A percentile compares a stretch with the other conserved stretches of the same genome.
Conservation (phyloP, 2,329 filamentous ascomycete species). For the Zymoseptoria crescenta region DNA sequence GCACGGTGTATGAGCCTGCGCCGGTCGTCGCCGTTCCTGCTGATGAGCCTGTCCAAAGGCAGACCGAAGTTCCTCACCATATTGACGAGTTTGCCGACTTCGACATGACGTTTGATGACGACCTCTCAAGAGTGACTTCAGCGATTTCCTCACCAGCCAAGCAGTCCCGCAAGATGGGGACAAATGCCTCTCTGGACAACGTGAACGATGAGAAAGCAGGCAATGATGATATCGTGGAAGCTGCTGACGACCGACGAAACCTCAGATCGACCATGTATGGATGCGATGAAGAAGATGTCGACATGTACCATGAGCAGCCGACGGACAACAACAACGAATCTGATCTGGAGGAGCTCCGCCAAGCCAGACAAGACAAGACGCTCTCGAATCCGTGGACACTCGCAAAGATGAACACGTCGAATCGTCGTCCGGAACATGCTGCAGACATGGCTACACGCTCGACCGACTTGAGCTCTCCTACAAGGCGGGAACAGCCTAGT, state of each 20-base stretch:
- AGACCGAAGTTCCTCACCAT: neutral
- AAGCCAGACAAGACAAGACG: constrained; percentile 26
- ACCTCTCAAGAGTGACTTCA: neutral
- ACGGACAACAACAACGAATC: constrained; percentile 10
- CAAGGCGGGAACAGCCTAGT: neutral
- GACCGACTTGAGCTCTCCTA: constrained; percentile 8
- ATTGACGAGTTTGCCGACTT: neutral
- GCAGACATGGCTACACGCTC: neutral
- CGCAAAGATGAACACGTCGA: constrained; percentile 38
- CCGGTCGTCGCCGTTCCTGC: neutral
- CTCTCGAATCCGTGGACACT: constrained; percentile 44
- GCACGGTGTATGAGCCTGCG: constrained; percentile 13
- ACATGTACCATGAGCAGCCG: constrained; percentile 13
- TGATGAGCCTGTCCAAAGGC: neutral
- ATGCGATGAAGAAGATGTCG: constrained; percentile 30
- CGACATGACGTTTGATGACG: neutral
- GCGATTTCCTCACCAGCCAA: neutral
- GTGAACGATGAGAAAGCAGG: no score
- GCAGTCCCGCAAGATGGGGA: neutral
- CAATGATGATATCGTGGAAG: no score
- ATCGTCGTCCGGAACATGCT: neutral
- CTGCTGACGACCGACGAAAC: neutral
- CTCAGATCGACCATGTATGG: constrained; percentile 31
- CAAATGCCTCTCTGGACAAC: neutral
- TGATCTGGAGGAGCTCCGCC: constrained; percentile 28